Evolutionary conservation across 371 early-diverging fungal species (phyloP).

Genomic region (Mucor lusitanicus): DNA sequence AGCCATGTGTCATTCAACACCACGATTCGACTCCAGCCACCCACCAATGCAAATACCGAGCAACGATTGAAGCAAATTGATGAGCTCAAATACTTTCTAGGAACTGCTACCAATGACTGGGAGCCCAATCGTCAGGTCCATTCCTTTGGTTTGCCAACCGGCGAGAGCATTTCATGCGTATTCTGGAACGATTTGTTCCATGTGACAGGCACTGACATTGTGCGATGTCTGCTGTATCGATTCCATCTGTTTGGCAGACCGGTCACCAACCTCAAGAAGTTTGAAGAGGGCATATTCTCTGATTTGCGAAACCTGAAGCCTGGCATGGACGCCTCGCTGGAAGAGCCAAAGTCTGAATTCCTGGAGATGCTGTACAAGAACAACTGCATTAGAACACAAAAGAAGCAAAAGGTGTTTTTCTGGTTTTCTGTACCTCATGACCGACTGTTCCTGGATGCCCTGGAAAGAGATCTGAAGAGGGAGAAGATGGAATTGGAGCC

Average conservation of each 20-base stretch:
- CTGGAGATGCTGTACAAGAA: conserved; percentile 97
- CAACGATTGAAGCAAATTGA: conserved; percentile 47
- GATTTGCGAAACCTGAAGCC: conserved; percentile 98
- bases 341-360: conserved; percentile 97
- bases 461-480: conserved; percentile 97
- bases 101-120: conserved; percentile 65
- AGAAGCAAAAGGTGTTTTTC: conserved; percentile 99
- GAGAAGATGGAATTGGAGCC: conserved; percentile 85
- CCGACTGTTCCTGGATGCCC: conserved; percentile 94
- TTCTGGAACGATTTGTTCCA: conserved; percentile 90
- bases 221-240: conserved; percentile 91
- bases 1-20: neutral
- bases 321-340: conserved; percentile 95
- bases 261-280: conserved; percentile 95
- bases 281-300: conserved; percentile 99
- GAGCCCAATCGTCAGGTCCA: conserved; percentile 52
- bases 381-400: conserved; percentile 99
- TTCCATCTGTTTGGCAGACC: conserved; percentile 92
- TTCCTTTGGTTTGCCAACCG: conserved; percentile 76
- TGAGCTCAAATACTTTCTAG: conserved; percentile 56
- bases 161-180: conserved; percentile 90
- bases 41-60: conserved; percentile 31
- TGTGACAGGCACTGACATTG: conserved; percentile 99
- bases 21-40: conserved; percentile 16
- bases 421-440: conserved; percentile 99